Evolutionary conservation across 441 rosid species (phyloP).

Genomic region (Aleurites moluccanus): DNA sequence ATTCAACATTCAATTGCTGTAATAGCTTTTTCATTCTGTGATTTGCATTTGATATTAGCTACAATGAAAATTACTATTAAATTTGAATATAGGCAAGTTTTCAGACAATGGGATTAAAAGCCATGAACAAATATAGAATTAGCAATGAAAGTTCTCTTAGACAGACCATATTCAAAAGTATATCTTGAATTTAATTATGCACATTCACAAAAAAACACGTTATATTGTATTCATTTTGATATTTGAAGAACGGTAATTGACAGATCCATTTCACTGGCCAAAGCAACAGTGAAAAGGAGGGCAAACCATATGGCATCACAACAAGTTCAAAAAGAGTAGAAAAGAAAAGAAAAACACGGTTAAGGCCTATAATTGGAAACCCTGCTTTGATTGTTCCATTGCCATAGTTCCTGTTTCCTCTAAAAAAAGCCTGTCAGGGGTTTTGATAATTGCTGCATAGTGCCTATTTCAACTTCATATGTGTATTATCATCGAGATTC

Average conservation of each 20-base stretch:
- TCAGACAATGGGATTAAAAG: too few relatives aligned
- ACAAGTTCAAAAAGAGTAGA: background rate
- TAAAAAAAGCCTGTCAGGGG: background rate
- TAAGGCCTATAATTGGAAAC: conserved; percentile 3
- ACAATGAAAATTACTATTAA: too few relatives aligned
- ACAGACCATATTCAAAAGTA: background rate
- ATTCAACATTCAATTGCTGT: too few relatives aligned
- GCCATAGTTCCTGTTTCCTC: background rate
- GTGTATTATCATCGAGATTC: conserved; percentile 16
- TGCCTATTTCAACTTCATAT: background rate
- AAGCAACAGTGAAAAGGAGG: background rate
- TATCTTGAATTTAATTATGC: background rate
- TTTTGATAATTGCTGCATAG: background rate
- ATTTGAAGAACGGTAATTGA: background rate
- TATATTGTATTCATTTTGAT: background rate
- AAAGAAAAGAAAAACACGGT: background rate
- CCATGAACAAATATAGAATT: too few relatives aligned
- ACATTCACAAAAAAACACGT: background rate
- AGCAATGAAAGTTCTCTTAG: too few relatives aligned
- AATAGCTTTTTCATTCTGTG: too few relatives aligned
- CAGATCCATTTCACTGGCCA: background rate
- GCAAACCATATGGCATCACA: background rate
- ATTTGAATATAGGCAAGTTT: too few relatives aligned
- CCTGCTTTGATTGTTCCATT: background rate
- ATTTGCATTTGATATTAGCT: too few relatives aligned